These are phyloP conservation scores for Aureobasidium zeae DNA, from an alignment of 2,329 filamentous ascomycete species.

Conservation along the genomic window DNA sequence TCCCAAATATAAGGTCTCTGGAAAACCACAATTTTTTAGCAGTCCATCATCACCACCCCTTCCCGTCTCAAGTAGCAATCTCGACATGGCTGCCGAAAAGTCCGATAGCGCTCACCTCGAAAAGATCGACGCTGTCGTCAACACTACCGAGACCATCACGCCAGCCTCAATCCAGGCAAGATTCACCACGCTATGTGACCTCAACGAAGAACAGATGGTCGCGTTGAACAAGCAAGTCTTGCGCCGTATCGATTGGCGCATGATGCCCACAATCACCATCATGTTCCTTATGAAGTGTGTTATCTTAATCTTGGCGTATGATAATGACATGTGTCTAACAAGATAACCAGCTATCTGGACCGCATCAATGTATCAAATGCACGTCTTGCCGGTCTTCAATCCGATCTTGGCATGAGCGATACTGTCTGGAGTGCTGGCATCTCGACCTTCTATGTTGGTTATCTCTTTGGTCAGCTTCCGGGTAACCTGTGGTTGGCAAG, in stretches of 20 bases:
- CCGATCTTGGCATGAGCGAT: conserved; percentile 29
- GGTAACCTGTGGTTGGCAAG: conserved; percentile 40
- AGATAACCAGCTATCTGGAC: conserved; percentile 30
- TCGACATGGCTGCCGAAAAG: conserved; percentile 14
- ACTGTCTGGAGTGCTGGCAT: conserved; percentile 34
- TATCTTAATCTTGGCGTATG: too few relatives aligned
- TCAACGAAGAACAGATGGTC: conserved; percentile 24
- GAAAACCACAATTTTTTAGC: not conserved
- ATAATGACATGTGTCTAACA: too few relatives aligned
- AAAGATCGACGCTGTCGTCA: conserved; percentile 29
- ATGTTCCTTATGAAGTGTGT: conserved; percentile 29
- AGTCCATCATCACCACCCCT: not conserved
- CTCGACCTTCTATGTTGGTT: conserved; percentile 39
- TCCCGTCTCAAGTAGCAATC: too few relatives aligned
- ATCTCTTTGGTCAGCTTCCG: conserved; percentile 34
- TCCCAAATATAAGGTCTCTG: too few relatives aligned
- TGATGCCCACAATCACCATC: conserved; percentile 26
- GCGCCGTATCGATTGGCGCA: conserved; percentile 25
- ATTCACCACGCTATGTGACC: conserved; percentile 23
- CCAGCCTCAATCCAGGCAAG: conserved; percentile 25
- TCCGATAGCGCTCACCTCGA: conserved; percentile 21
- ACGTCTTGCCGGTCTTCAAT: conserved; percentile 32
- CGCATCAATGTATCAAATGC: conserved; percentile 36
- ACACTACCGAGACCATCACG: conserved; percentile 26
- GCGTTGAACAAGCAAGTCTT: conserved; percentile 25